Percentiles rank a stretch among this genome's conserved stretches.
These are phyloP conservation scores for Pleoardoris graminearum DNA, from an alignment of 2,329 filamentous ascomycete genomes.

Conservation along the genomic window DNA sequence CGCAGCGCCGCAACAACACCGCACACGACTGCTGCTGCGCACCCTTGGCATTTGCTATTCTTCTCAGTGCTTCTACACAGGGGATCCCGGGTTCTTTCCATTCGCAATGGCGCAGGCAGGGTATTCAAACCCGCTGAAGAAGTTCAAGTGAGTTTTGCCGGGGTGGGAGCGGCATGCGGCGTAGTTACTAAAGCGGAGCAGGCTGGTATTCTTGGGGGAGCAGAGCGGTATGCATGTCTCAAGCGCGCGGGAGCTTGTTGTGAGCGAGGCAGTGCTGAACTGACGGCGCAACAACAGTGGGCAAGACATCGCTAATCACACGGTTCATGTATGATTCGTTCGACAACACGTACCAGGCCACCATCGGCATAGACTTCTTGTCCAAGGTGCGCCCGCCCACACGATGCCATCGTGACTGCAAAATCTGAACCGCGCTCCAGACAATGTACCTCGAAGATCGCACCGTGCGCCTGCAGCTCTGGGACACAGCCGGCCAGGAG, in stretches of 20 bases:
- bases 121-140: constrained; percentile 99
- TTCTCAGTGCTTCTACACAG: constrained; percentile 3
- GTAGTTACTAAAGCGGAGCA: constrained; percentile 49
- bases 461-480: constrained; percentile 94
- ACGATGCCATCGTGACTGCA: neutral
- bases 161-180: constrained; percentile 21
- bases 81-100: constrained; percentile 18
- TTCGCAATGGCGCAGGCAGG: constrained; percentile 75
- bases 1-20: constrained; percentile 1
- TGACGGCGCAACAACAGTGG: constrained; percentile 63
- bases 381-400: constrained; percentile 71
- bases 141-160: constrained; percentile 80
- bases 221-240: constrained; percentile 80
- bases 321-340: constrained; percentile 99
- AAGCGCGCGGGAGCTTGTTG: no score
- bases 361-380: constrained; percentile 98
- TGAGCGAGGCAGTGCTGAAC: constrained; percentile 1
- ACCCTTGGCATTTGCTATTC: constrained; percentile 3
- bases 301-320: constrained; percentile 97
- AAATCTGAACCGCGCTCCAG: constrained; percentile 50
- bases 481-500: constrained; percentile 98
- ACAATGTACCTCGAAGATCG: constrained; percentile 99
- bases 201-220: constrained; percentile 95
- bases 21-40: constrained; percentile 7
- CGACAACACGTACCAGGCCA: constrained; percentile 99